Percentiles rank a stretch among this genome's conserved stretches.
Evolutionary conservation across 371 early-diverging fungal species (phyloP).

Genomic region (Lichtheimia corymbifera): DNA sequence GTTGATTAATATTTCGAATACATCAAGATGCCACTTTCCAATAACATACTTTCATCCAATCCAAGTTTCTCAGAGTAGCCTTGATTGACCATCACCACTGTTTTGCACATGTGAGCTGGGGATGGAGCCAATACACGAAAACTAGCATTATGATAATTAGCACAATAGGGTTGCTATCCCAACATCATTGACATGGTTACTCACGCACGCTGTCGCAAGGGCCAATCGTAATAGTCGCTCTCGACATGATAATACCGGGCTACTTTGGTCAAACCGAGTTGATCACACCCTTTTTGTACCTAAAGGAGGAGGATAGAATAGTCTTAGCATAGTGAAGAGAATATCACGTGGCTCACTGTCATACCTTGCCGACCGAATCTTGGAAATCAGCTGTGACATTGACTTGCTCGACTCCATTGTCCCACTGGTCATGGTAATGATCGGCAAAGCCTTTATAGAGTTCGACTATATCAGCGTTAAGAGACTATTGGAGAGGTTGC

Average conservation of each 20-base stretch:
- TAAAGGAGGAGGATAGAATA: constrained; percentile 4
- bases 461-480: constrained; percentile 23
- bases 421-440: constrained; percentile 24
- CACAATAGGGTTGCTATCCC: no score
- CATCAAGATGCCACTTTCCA: no score
- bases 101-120: constrained; percentile 77
- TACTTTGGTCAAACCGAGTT: constrained; percentile 23
- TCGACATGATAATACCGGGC: constrained; percentile 61
- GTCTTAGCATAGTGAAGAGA: no score
- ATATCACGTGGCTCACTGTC: background rate
- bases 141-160: constrained; percentile 16
- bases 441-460: constrained; percentile 21
- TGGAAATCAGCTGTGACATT: background rate
- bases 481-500: constrained; percentile 6
- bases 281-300: constrained; percentile 32
- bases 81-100: constrained; percentile 77
- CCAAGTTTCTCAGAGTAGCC: constrained; percentile 8
- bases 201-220: constrained; percentile 67
- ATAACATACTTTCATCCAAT: background rate
- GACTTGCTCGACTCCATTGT: constrained; percentile 13
- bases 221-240: constrained; percentile 76
- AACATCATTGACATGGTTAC: background rate
- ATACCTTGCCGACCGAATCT: constrained; percentile 31
- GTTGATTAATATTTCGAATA: no score
- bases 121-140: constrained; percentile 70